Base-by-base conservation (phyloP, 106 monocot species). In the Hemerocallis citrina region DNA sequence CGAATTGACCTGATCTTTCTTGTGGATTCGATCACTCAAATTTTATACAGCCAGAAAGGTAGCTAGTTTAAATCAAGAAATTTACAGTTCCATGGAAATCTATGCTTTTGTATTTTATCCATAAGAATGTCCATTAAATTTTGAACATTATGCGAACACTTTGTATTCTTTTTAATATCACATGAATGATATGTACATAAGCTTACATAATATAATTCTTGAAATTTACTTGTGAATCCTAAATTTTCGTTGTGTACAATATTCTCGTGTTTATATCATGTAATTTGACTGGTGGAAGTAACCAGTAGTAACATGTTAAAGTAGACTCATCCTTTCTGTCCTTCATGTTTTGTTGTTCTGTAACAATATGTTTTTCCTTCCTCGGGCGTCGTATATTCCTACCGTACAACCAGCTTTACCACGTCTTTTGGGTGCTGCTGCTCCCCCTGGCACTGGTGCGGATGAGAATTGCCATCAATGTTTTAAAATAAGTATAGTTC, bases 401-500 rank as follows among this genome's bases (percentile, higher is more conserved):
- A 68, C 67, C 44, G 87, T 98, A 52, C 96, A 91, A 74, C 79
- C 80, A 46, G 83, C 77, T 39, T 68, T 98, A 64, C 81, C 80
- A 36, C 96, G 91, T 40, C 76, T 98, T 61, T 69, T 98, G 55
- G 75, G 77, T 77, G 90, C 84, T 84, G 91, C 86, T 75, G 96
- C 84, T 74, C 96, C 96, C 45, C 57, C 84, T 34, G 96, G 87
- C 68, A 50, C 79, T 64, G 72, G 77, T 71, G 87, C 84, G 52
- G 79, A 87, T 68, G 96, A 98, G 71, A 98, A 98, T 65, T 79
- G 91, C 28, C 87, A 87, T 16, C 96, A 98, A 45, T 98, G 96
- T 64, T 74, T 88, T 44, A 98, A 98, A 84, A 91, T 87, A 82
- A 69, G 47, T 50, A 27, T 12, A 13, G 5, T 29, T 59, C n/a